phyloP scores from a whole-genome alignment of 2,329 filamentous ascomycete species.

The Allantophomopsis cytisporea region DNA sequence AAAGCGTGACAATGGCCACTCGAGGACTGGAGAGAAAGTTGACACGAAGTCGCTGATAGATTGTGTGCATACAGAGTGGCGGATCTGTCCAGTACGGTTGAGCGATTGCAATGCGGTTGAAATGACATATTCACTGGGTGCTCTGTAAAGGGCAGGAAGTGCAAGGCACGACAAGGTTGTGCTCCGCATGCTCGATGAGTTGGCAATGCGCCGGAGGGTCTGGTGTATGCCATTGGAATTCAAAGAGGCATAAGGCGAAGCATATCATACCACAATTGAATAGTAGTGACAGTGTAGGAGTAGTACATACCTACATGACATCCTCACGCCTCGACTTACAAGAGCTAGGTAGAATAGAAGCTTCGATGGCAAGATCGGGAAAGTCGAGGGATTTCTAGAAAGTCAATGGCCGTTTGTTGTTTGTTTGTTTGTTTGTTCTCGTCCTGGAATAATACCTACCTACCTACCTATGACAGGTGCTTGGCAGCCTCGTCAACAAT shows the following conservation, averaged over 20 bases:
- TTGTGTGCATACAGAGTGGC: slow-evolving; percentile 19
- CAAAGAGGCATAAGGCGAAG: slow-evolving; percentile 20
- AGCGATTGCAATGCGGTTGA: slow-evolving; percentile 3
- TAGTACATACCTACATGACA: too few relatives aligned
- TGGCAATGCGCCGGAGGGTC: slow-evolving; percentile 55
- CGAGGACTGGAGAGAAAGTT: slow-evolving; percentile 19
- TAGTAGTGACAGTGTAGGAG: background rate
- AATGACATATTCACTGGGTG: slow-evolving; percentile 1
- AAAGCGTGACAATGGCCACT: too few relatives aligned
- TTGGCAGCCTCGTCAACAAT: too few relatives aligned
- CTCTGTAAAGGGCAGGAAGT: slow-evolving; percentile 10
- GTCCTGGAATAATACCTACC: too few relatives aligned
- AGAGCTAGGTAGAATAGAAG: too few relatives aligned
- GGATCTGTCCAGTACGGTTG: slow-evolving; percentile 10
- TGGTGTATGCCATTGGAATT: slow-evolving; percentile 30
- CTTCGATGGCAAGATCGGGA: too few relatives aligned
- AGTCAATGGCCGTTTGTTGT: too few relatives aligned
- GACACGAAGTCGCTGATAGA: slow-evolving; percentile 22
- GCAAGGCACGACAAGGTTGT: slow-evolving; percentile 17
- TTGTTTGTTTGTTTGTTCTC: too few relatives aligned
- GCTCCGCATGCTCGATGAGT: slow-evolving; percentile 62
- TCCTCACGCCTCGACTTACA: too few relatives aligned
- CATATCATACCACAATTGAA: slow-evolving; percentile 2
- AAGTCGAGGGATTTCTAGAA: too few relatives aligned
- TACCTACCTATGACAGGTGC: too few relatives aligned